These are phyloP conservation scores for Dendrobium huoshanense DNA, from an alignment of 106 monocot species.

Conservation along the genomic window DNA sequence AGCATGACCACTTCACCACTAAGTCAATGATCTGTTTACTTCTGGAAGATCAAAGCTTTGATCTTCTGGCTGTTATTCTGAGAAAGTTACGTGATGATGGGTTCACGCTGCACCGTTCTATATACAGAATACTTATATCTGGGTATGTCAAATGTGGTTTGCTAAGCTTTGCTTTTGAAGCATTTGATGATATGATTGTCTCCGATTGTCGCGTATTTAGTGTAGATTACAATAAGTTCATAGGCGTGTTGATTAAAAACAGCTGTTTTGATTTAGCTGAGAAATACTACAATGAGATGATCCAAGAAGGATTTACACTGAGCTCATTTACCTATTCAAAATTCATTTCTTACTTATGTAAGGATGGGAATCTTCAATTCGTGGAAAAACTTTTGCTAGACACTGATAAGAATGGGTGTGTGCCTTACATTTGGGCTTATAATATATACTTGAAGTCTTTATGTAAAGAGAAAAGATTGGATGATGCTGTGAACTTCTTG, in stretches of 20 bases:
- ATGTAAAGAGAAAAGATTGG: slow-evolving; percentile 56
- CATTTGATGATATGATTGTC: slow-evolving; percentile 62
- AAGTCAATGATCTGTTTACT: slow-evolving; percentile 45
- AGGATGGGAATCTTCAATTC: slow-evolving; percentile 28
- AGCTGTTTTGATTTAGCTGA: slow-evolving; percentile 57
- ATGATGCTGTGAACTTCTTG: slow-evolving; percentile 42
- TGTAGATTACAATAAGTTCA: slow-evolving; percentile 84
- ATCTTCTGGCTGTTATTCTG: slow-evolving; percentile 50
- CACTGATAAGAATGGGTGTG: slow-evolving; percentile 47
- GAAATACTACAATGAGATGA: slow-evolving; percentile 56
- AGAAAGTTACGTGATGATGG: slow-evolving; percentile 36
- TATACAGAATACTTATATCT: slow-evolving; percentile 68
- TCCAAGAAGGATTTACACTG: slow-evolving; percentile 51
- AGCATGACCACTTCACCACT: slow-evolving; percentile 61
- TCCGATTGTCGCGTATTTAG: slow-evolving; percentile 73
- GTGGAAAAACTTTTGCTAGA: slow-evolving; percentile 59
- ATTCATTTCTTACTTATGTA: slow-evolving; percentile 64
- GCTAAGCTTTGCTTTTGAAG: slow-evolving; percentile 41
- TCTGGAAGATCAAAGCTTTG: slow-evolving; percentile 54
- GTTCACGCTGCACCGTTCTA: slow-evolving; percentile 42
- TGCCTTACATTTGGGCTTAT: slow-evolving; percentile 92
- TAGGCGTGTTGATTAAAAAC: slow-evolving; percentile 61
- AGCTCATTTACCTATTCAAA: slow-evolving; percentile 85
- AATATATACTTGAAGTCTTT: slow-evolving; percentile 76
- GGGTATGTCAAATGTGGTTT: slow-evolving; percentile 72